phyloP scores from a whole-genome alignment of 495 filamentous ascomycete genomes.

The Letharia columbiana region DNA sequence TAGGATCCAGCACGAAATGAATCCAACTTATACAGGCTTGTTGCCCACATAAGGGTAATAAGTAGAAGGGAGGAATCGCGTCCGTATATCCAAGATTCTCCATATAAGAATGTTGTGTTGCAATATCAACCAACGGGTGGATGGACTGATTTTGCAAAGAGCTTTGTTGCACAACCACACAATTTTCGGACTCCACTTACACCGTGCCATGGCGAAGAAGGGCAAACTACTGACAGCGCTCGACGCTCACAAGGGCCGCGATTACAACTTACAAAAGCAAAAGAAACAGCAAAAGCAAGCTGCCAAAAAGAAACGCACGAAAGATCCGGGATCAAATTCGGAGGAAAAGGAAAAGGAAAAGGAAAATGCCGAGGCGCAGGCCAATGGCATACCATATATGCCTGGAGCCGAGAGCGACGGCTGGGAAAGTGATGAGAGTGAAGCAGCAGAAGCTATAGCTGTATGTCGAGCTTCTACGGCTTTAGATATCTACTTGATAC shows the following conservation, averaged over 20 bases:
- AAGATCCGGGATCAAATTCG: slow-evolving; percentile 27
- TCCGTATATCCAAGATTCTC: too few species aligned
- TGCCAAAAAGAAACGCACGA: slow-evolving; percentile 43
- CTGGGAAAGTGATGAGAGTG: slow-evolving; percentile 31
- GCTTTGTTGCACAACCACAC: too few species aligned
- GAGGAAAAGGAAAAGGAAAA: slow-evolving; percentile 25
- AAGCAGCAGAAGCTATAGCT: slow-evolving; percentile 15
- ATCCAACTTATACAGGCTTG: too few species aligned
- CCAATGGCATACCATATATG: slow-evolving; percentile 9
- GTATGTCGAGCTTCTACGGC: background rate
- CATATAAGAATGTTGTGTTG: too few species aligned
- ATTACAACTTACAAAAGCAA: slow-evolving; percentile 60
- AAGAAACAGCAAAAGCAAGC: slow-evolving; percentile 48
- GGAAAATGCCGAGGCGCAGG: slow-evolving; percentile 13
- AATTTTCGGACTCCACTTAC: background rate
- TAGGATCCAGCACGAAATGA: too few species aligned
- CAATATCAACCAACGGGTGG: too few species aligned
- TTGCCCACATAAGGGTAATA: too few species aligned
- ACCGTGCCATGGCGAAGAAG: slow-evolving; percentile 47
- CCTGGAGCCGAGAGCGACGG: slow-evolving; percentile 23
- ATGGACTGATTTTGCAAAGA: background rate
- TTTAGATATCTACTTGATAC: background rate
- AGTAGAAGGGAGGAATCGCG: too few species aligned
- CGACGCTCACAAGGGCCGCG: slow-evolving; percentile 56
- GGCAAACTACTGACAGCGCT: slow-evolving; percentile 60